Evolutionary conservation across 306 rosid species (phyloP), one percentile per base, ranked within the genome.

Genomic region (Casuarina glauca): DNA sequence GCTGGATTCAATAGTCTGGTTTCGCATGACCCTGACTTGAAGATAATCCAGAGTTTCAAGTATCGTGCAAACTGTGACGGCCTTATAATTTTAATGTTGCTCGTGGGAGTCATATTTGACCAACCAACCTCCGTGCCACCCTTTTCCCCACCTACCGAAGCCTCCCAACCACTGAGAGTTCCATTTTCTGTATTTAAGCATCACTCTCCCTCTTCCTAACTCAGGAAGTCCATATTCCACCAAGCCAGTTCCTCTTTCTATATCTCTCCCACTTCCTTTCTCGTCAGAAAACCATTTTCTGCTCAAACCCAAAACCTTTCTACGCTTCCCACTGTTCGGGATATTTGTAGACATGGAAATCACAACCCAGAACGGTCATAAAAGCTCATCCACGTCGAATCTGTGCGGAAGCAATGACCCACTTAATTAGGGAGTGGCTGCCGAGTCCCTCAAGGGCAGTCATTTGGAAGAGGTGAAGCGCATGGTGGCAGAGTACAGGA

Each of bases 401-500:
- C 74, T 90, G 3, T 90, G 97, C 78, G 0, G 76, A 43, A 74
- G 39, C 44, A 11, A 42, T 3, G 98, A 94, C 81, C 90, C 97
- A 0, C 84, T 94, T 38, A 86, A 82, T 79, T 94, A 97, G 98
- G 93, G 82, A 0, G 73, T 45, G 0, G 97, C 93, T 0, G 97
- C 97, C 0, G 93, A 90, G 64, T 48, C 91, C 0, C 64, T 94
- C 4, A 76, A 16, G 54, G 98, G 97, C 6, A 92, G 95, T 45
- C 98, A 94, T 74, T 68, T 92, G 44, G 93, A 92, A 0, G 98
- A 94, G 87, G 97, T 94, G 54, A 94, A 90, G 88, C 86, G 97
- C 45, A 94, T 94, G 98, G 97, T 92, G 74, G 86, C 73, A 0
- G 97, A 94, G 81, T 94, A 82, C 63, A 76, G 95, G 61, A 89